Evolutionary conservation across 2,329 filamentous ascomycete species (phyloP), one percentile per base, ranked within the genome.

Genomic region (Verticillium alfalfae): DNA sequence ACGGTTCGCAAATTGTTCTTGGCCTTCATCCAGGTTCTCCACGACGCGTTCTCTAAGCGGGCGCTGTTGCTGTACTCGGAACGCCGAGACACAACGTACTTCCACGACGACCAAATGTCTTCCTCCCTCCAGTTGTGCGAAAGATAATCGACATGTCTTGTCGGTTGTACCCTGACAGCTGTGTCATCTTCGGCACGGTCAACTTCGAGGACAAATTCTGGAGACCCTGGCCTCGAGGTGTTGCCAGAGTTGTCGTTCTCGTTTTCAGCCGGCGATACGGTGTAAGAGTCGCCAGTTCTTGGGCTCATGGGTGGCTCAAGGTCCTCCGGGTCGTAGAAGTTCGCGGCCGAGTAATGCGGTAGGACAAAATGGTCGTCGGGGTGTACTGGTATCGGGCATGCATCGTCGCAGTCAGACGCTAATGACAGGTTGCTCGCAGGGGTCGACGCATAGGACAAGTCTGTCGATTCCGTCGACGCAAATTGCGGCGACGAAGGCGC

Each of bases 21-120:
- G 57, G 90, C 84, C 76, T 98, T 98, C 72, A 92, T 90, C 95
- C 95, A 98, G 1, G 93, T 95, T 72, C 95, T 85, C 95, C 95
- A 99, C 0, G 93, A 97, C 3, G 95, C 95, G 75, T 99, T 98
- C 75, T 98, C 95, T 36, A 98, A 77, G 58, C 95, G 84, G 38
- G 88, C 88, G 39, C 90, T 86, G 73, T 97, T 94, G 68, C 86
- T 88, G 66, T 96, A 96, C 60, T 91, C 85, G 63, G 87, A 87
- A 68, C 89, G 84, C 69, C 92, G 90, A 34, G 90, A 88, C 16
- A 93, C 88, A 68, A 98, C 92, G 72, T 96, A 95, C 71, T 93
- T 88, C 95, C 95, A 98, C 1, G 94, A 97, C 6, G 91, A 89
- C 93, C 93, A 98, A 34, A 98, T 96, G 75, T 99, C 94, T 74